Conservation (phyloP, 176 grass and related monocot genomes). For the Panicum miliaceum region DNA sequence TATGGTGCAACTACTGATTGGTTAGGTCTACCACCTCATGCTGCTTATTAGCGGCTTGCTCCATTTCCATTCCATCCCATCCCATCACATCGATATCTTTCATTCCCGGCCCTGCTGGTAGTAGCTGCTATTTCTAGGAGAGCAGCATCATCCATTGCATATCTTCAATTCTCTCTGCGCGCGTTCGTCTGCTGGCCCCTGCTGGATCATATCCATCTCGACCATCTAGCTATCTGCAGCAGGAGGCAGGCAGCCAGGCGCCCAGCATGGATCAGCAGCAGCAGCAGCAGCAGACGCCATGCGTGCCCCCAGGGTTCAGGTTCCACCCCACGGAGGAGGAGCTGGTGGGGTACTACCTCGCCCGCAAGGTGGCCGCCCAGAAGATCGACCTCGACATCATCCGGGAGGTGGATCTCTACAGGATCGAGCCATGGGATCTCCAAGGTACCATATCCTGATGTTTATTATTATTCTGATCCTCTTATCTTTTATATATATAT, state of each 20-base stretch:
- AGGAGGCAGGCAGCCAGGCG: too few relatives aligned
- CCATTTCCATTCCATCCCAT: background rate
- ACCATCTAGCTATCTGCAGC: too few relatives aligned
- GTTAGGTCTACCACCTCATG: conserved; percentile 35
- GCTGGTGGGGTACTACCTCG: conserved; percentile 93
- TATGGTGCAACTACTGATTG: conserved; percentile 49
- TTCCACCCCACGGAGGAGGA: conserved; percentile 99
- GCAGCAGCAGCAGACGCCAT: conserved; percentile 34
- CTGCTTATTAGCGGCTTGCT: conserved; percentile 34
- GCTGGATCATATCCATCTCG: too few relatives aligned
- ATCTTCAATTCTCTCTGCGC: too few relatives aligned
- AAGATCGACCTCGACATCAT: conserved; percentile 95
- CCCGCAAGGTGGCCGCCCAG: conserved; percentile 77
- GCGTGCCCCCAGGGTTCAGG: conserved; percentile 94
- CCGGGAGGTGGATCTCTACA: conserved; percentile 90
- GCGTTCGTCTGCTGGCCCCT: too few relatives aligned
- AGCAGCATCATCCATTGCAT: too few relatives aligned
- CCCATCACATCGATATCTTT: too few relatives aligned
- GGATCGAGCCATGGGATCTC: conserved; percentile 98
- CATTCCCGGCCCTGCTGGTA: conserved; percentile 4
- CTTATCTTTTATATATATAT: too few relatives aligned
- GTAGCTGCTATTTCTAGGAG: too few relatives aligned
- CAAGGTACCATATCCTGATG: conserved; percentile 49
- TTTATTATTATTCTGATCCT: too few relatives aligned
- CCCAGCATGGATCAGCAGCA: background rate